These are phyloP conservation scores for Platanus orientalis DNA, from an alignment of 164 flowering plant species.

Conservation along the genomic window DNA sequence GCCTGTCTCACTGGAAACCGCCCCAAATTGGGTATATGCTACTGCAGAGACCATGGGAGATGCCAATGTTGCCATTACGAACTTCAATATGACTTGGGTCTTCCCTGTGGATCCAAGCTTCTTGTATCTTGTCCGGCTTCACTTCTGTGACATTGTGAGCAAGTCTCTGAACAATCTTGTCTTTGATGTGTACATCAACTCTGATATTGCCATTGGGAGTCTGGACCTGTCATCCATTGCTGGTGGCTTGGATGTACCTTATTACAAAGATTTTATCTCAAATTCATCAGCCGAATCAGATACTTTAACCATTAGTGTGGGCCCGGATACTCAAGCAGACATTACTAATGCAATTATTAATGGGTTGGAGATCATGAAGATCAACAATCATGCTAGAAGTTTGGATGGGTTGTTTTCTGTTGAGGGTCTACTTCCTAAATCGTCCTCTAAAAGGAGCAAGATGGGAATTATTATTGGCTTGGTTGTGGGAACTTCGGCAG, in stretches of 20 bases:
- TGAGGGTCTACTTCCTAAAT: conserved; percentile 15
- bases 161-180: background rate
- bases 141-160: conserved; percentile 18
- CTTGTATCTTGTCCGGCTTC: conserved; percentile 6
- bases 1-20: background rate
- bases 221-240: conserved; percentile 14
- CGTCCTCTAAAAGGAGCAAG: conserved; percentile 10
- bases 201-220: conserved; percentile 12
- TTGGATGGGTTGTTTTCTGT: conserved; percentile 18
- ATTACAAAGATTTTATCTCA: conserved; percentile 20
- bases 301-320: conserved; percentile 16
- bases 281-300: conserved; percentile 8
- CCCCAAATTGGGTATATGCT: conserved; percentile 13
- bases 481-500: conserved; percentile 9
- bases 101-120: conserved; percentile 7
- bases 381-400: conserved; percentile 17
- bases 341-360: conserved; percentile 16
- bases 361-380: conserved; percentile 28
- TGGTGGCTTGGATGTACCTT: conserved; percentile 13
- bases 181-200: conserved; percentile 14
- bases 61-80: background rate
- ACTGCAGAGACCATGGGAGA: conserved; percentile 10
- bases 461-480: conserved; percentile 11
- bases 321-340: conserved; percentile 17
- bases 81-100: conserved; percentile 11